Conservation (phyloP, 2,329 filamentous ascomycete species). For the Immersiporthe knoxdaviesiana region DNA sequence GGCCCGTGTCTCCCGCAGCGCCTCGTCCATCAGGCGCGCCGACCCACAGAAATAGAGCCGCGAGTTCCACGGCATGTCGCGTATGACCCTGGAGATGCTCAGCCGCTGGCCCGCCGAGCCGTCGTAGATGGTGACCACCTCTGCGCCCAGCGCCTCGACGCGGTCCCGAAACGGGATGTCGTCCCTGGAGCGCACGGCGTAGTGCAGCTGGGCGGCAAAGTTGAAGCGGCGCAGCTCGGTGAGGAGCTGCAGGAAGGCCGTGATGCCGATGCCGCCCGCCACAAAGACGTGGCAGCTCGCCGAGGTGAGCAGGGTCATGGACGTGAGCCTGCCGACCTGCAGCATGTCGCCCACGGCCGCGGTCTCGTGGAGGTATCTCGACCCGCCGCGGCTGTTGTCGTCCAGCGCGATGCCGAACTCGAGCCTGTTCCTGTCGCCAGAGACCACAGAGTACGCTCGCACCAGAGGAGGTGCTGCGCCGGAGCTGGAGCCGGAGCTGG, state of each 20-base stretch:
- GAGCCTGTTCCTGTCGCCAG: conserved; percentile 53
- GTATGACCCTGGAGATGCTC: conserved; percentile 52
- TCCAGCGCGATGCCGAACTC: conserved; percentile 63
- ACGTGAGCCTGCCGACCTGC: conserved; percentile 55
- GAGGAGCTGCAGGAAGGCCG: conserved; percentile 61
- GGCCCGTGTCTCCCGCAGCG: conserved; percentile 44
- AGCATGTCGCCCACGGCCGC: conserved; percentile 53
- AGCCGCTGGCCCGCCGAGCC: conserved; percentile 54
- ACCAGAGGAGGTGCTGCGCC: conserved; percentile 55
- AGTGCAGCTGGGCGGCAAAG: conserved; percentile 59
- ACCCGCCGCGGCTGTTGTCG: conserved; percentile 61
- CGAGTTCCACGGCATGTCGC: conserved; percentile 53
- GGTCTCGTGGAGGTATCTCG: conserved; percentile 57
- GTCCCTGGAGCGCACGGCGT: conserved; percentile 54
- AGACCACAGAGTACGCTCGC: conserved; percentile 64
- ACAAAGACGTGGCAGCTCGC: conserved; percentile 66
- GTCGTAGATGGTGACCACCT: conserved; percentile 56
- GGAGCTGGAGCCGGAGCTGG: too few species aligned
- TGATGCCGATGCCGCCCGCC: conserved; percentile 67
- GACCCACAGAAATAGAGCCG: conserved; percentile 67
- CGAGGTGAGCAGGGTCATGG: conserved; percentile 48
- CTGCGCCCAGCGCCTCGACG: conserved; percentile 44
- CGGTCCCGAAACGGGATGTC: conserved; percentile 60
- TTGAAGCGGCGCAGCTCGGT: conserved; percentile 48
- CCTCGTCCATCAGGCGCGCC: conserved; percentile 57